A percentile compares a stretch with the other conserved stretches of the same genome.
These are phyloP conservation scores for Nemania serpens DNA, from an alignment of 2,329 filamentous ascomycete genomes.

Conservation along the genomic window DNA sequence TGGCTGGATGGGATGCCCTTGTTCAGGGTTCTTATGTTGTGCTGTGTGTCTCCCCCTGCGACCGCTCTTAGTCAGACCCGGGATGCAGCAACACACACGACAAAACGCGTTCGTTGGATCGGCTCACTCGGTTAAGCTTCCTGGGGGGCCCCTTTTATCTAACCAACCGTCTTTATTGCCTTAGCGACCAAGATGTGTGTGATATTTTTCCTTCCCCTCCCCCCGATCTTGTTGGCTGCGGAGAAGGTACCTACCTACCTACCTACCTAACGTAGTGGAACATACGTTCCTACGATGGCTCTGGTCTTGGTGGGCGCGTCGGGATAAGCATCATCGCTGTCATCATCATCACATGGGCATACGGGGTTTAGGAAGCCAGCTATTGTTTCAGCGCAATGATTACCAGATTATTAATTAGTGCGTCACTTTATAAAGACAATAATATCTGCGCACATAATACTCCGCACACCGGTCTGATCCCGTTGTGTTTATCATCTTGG, in stretches of 20 bases:
- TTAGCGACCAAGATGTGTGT: background rate
- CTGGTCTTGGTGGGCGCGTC: no score
- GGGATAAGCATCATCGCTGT: no score
- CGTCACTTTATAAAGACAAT: no score
- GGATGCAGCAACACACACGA: conserved; percentile 24
- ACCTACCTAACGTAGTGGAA: background rate
- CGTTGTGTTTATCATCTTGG: no score
- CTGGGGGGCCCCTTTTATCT: background rate
- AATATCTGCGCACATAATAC: no score
- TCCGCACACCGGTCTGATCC: no score
- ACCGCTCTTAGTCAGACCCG: conserved; percentile 28
- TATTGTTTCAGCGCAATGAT: no score
- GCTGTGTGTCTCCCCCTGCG: conserved; percentile 3
- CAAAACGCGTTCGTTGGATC: background rate
- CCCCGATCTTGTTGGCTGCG: background rate
- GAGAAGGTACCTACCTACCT: background rate
- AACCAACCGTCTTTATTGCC: background rate
- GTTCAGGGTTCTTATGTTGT: no score
- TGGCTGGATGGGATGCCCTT: conserved; percentile 1
- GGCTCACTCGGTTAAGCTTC: conserved; percentile 7
- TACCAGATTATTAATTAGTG: no score
- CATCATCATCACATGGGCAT: no score
- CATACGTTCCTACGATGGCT: no score
- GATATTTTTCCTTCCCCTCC: background rate
- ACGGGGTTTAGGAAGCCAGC: no score